Conservation (phyloP, 768 basidiomycete species). For the Suillus clintonianus region DNA sequence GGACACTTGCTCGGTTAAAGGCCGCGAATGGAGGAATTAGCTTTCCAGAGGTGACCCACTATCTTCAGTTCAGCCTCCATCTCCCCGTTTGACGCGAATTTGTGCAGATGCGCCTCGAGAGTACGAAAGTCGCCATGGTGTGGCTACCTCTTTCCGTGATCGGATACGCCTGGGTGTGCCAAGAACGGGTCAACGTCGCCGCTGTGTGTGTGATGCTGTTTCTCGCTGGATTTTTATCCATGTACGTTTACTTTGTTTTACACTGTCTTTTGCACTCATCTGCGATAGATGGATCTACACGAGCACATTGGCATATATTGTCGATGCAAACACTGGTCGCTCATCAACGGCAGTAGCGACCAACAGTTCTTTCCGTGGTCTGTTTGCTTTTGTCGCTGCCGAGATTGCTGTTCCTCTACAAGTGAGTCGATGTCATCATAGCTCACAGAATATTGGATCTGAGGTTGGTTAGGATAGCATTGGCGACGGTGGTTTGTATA, state of each 20-base stretch:
- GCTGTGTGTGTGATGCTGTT: conserved; percentile 76
- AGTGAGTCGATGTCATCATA: conserved; percentile 12
- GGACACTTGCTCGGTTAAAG: conserved; percentile 42
- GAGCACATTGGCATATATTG: conserved; percentile 79
- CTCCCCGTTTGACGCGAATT: not conserved
- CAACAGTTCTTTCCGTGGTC: conserved; percentile 77
- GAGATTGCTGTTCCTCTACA: conserved; percentile 82
- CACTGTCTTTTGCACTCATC: not conserved
- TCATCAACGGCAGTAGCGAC: conserved; percentile 76
- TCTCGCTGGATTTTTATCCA: conserved; percentile 64
- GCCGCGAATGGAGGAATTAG: conserved; percentile 43
- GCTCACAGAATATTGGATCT: not conserved
- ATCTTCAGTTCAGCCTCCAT: not conserved
- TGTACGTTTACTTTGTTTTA: conserved; percentile 44
- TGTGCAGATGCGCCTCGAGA: conserved; percentile 69
- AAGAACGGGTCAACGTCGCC: conserved; percentile 63
- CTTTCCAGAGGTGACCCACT: conserved; percentile 60
- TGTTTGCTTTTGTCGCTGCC: conserved; percentile 64
- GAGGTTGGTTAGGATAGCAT: conserved; percentile 9
- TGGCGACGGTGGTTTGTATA: conserved; percentile 33
- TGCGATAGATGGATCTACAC: conserved; percentile 54
- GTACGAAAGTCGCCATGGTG: conserved; percentile 57
- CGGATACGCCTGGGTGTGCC: conserved; percentile 75
- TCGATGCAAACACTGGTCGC: conserved; percentile 82
- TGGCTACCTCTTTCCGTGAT: conserved; percentile 57